Conservation (phyloP, 371 early-diverging fungal genomes). For the Rhizopus delemar region DNA sequence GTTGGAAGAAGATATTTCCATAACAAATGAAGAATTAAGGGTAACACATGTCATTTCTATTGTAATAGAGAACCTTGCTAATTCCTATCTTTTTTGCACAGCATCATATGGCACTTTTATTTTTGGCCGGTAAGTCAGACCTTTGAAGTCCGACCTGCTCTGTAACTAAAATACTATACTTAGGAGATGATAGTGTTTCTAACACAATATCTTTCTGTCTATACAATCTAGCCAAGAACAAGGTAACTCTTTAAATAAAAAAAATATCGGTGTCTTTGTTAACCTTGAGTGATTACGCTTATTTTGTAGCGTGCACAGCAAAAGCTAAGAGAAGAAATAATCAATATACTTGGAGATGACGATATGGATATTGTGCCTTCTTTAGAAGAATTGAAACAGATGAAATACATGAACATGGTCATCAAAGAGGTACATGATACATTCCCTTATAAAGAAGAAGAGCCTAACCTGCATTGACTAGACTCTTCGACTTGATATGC, state of each 20-base stretch:
- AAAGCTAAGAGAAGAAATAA: slow-evolving; percentile 51
- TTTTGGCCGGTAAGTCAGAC: slow-evolving; percentile 21
- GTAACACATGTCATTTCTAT: background rate
- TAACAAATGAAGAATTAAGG: slow-evolving; percentile 15
- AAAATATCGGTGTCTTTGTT: background rate
- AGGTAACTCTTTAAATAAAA: slow-evolving; percentile 25
- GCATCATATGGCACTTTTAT: slow-evolving; percentile 26
- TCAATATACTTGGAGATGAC: slow-evolving; percentile 47
- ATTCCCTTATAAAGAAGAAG: background rate
- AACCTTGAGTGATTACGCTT: background rate
- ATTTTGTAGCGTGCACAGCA: slow-evolving; percentile 46
- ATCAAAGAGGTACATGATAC: slow-evolving; percentile 30
- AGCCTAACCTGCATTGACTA: slow-evolving; percentile 20
- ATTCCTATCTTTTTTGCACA: background rate
- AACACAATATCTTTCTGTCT: slow-evolving; percentile 19
- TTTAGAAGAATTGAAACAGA: slow-evolving; percentile 40
- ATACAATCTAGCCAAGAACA: slow-evolving; percentile 28
- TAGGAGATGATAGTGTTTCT: slow-evolving; percentile 23
- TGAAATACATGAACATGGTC: slow-evolving; percentile 46
- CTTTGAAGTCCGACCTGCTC: too few species aligned
- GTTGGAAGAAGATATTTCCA: slow-evolving; percentile 18
- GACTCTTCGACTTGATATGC: slow-evolving; percentile 49
- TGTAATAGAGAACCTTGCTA: background rate
- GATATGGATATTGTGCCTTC: slow-evolving; percentile 43
- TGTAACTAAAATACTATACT: slow-evolving; percentile 4